Base-by-base conservation (phyloP, 345 rosid species). In the Gossypium turneri region DNA sequence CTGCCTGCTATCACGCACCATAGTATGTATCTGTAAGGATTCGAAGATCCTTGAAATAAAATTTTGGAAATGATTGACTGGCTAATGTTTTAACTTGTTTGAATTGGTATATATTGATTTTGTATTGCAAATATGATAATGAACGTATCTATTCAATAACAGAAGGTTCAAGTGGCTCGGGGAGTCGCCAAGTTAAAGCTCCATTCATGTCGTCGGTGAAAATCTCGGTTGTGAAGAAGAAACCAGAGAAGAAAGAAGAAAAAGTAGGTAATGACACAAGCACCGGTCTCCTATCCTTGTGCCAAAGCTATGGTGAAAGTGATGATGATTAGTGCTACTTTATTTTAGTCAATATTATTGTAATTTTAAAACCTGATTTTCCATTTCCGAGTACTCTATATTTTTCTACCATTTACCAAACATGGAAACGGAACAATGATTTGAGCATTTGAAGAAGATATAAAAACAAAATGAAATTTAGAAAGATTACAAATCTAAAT, bases 171-270 rank as follows among this genome's bases (percentile, higher is more conserved):
- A 82, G 27, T 68, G 84, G 59, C 56, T 60, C 76, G 11, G 76
- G 76, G 58, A 58, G 68, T 47, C 13, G 4, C 52, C 79, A 86
- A 45, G 63, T 77, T 22, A 88, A 83, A 65, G 74, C 77, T 27
- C 76, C 73, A 5, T 78, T 69, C 13, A 75, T 60, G 51, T 74
- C 88, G 22, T 44, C 80, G 8, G 78, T 88, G 62, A 83, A 55
- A 59, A 84, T 94, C 67, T 59, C 82, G 45, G 88, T 91, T 1
- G 75, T 83, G 65, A 89, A 85, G 65, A 89, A 85, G 86, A 92
- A 94, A 84, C 83, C 83, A 41, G 82, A 75, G 58, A 88, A 84
- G 84, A 90, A 92, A 85, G 83, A 81, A 12, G 85, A 74, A 11
- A 77, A 66, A 53, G 77, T 64, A 71, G 50, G 52, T 27, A 72